Evolutionary conservation across 2,329 filamentous ascomycete species (phyloP), one percentile per base, ranked within the genome.

Genomic region (Ophiostoma perfectum): DNA sequence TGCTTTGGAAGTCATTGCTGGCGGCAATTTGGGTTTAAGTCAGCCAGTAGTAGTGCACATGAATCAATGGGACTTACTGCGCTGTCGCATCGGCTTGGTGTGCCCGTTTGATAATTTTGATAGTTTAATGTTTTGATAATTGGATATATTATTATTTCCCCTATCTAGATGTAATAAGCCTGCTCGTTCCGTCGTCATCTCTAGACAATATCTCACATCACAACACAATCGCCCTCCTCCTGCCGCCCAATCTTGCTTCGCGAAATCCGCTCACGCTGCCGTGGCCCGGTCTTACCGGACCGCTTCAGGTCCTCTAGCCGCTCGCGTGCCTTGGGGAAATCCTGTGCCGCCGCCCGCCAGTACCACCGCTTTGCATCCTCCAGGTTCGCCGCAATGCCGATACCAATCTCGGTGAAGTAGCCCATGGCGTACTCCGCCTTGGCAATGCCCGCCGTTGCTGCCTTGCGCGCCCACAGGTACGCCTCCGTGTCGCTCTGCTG

Each of bases 401-500:
- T 98, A 12, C 95, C 95, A 65, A 95, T 89, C 78, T 99, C 95
- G 0, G 92, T 96, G 76, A 96, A 97, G 79, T 98, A 97, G 0
- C 95, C 95, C 90, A 99, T 97, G 0, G 94, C 95, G 79, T 97
- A 98, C 80, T 98, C 91, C 0, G 95, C 95, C 81, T 98, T 99
- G 7, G 92, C 88, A 49, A 97, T 80, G 2, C 94, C 93, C 3
- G 92, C 90, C 72, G 89, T 87, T 0, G 95, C 95, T 1, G 95
- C 94, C 79, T 97, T 98, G 36, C 94, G 84, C 11, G 95, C 94
- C 95, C 95, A 99, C 2, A 99, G 85, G 77, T 97, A 99, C 0
- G 95, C 95, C 77, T 99, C 95, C 0, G 92, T 96, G 74, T 99
- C 95, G 76, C 89, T 96, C 78, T 97, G 94, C 74, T 91, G 88